phyloP scores from a whole-genome alignment of 345 rosid species.

The Ceriops decandra region DNA sequence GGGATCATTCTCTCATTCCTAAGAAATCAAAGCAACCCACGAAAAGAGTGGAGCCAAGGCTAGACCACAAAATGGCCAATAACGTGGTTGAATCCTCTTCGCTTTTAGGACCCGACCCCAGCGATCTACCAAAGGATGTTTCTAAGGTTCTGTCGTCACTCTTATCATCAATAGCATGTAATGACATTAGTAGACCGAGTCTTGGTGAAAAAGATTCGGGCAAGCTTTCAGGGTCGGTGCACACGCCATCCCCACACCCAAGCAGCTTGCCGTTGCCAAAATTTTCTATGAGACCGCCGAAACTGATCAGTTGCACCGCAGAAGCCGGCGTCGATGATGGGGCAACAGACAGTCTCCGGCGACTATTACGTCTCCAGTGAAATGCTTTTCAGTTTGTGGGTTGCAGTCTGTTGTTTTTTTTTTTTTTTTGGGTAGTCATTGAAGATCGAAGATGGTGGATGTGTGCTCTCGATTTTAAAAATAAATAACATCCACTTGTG shows the following conservation, averaged over 20 bases:
- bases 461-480: conserved; percentile 26
- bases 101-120: conserved; percentile 44
- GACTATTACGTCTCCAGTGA: conserved; percentile 64
- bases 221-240: conserved; percentile 31
- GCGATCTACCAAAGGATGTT: conserved; percentile 43
- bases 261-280: conserved; percentile 34
- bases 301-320: conserved; percentile 21
- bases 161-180: conserved; percentile 8
- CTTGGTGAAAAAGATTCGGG: conserved; percentile 14
- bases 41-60: conserved; percentile 10
- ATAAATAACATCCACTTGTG: too few species aligned
- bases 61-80: neutral
- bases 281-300: conserved; percentile 22
- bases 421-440: neutral
- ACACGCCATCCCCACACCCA: conserved; percentile 24
- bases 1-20: conserved; percentile 36
- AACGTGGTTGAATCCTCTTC: conserved; percentile 4
- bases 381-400: neutral
- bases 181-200: neutral
- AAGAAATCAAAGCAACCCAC: conserved; percentile 29
- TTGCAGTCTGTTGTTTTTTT: neutral
- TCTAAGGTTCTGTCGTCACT: conserved; percentile 13
- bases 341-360: conserved; percentile 60
- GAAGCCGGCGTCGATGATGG: conserved; percentile 43
- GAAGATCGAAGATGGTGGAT: neutral